Conservation (phyloP, 257 asterid genomes). For the Solanum lycopersicoides region DNA sequence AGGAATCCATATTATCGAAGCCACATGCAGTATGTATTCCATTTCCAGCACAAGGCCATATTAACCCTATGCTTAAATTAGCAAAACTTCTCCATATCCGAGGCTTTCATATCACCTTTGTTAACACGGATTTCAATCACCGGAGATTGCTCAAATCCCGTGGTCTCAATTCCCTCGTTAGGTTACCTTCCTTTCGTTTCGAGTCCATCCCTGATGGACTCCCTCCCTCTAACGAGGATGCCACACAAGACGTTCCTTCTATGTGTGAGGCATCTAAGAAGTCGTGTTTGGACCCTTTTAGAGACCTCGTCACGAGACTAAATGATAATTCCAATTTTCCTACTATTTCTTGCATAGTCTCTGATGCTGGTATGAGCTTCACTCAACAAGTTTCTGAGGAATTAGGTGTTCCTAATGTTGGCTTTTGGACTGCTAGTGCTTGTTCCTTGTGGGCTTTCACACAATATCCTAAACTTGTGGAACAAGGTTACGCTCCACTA, state of each 20-base stretch:
- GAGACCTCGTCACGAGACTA: slow-evolving; percentile 2
- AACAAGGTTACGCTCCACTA: slow-evolving; percentile 8
- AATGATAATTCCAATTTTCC: neutral
- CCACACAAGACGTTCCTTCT: slow-evolving; percentile 8
- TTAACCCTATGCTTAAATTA: slow-evolving; percentile 21
- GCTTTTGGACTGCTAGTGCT: slow-evolving; percentile 14
- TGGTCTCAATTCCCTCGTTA: neutral
- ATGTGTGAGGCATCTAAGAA: slow-evolving; percentile 7
- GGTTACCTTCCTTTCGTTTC: slow-evolving; percentile 8
- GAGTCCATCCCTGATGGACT: slow-evolving; percentile 24
- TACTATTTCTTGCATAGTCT: slow-evolving; percentile 8
- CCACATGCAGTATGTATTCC: slow-evolving; percentile 24
- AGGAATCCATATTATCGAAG: neutral
- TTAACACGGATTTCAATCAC: slow-evolving; percentile 16
- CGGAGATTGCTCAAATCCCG: neutral
- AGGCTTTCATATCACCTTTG: slow-evolving; percentile 26
- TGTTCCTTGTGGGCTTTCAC: slow-evolving; percentile 2
- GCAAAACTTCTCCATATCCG: slow-evolving; percentile 17
- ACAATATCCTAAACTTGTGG: slow-evolving; percentile 6
- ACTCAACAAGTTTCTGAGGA: slow-evolving; percentile 2
- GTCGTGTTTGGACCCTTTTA: slow-evolving; percentile 4
- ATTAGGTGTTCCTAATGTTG: slow-evolving; percentile 4
- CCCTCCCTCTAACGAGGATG: slow-evolving; percentile 9
- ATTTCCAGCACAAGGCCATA: slow-evolving; percentile 32
- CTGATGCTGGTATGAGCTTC: slow-evolving; percentile 16